Evolutionary conservation across 108 stramenopile species (phyloP), one percentile per base, ranked within the genome.

Genomic region (Skeletonema grethae): DNA sequence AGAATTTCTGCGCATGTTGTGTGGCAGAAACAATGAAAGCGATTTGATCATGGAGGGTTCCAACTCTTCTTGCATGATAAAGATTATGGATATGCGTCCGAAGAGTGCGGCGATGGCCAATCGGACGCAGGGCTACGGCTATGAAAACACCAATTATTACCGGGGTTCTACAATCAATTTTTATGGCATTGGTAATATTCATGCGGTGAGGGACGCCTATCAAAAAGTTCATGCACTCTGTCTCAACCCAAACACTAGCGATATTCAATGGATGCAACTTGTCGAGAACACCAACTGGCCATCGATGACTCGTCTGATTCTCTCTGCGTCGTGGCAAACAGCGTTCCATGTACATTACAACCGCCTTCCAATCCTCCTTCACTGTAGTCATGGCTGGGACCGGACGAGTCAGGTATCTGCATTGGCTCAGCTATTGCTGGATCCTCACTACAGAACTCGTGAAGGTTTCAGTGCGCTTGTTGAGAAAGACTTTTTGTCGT

Each of bases 321-420:
- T 98, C 22, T 75, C 89, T 3, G 95, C 97, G 4, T 76, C 97
- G 10, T 95, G 90, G 88, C 88, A 88, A 34, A 84, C 94, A 2
- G 97, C 97, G 18, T 89, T 78, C 57, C 90, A 91, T 79, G 85
- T 95, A 31, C 93, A 95, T 73, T 85, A 89, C 35, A 85, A 94
- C 72, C 81, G 93, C 56, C 69, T 92, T 28, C 96, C 97, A 3
- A 90, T 99, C 0, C 80, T 99, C 34, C 79, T 99, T 29, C 99
- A 99, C 73, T 99, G 99, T 67, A 92, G 90, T 61, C 97, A 99
- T 72, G 99, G 99, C 15, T 99, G 98, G 97, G 99, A 99, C 85
- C 84, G 99, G 28, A 99, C 99, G 0, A 82, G 92, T 10, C 99
- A 99, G 85, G 94, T 98, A 0, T 69, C 85, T 6, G 88, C 84